Base-by-base conservation (phyloP, 306 rosid species). In the Gleditsia sinensis region DNA sequence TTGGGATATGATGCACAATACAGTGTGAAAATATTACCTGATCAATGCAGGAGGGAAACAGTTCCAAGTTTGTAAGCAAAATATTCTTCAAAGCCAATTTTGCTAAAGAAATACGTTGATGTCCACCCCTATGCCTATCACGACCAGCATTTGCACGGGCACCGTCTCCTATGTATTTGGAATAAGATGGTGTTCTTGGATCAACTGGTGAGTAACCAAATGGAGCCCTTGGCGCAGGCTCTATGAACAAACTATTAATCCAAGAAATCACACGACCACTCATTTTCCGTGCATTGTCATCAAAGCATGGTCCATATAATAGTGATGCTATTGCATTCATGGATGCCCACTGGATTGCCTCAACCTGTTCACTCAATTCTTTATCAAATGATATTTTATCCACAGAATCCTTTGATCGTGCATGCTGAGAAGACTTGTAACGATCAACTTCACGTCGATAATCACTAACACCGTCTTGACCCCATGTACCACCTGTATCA, bases 341-440 rank as follows among this genome's bases (percentile, higher is more conserved):
- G 74, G 98, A 95, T 54, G 99, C 96, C 99, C 99, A 92, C 87
- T 95, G 99, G 80, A 95, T 95, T 71, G 97, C 98, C 83, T 95
- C 99, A 75, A 95, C 80, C 75, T 92, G 99, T 85, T 95, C 99
- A 78, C 85, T 86, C 81, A 95, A 77, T 82, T 95, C 99, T 87
- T 95, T 95, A 84, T 95, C 99, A 81, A 95, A 92, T 42, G 89
- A 90, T 83, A 92, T 77, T 86, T 92, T 95, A 83, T 95, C 99
- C 17, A 92, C 97, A 39, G 99, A 95, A 85, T 95, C 99, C 80
- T 95, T 95, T 54, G 99, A 92, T 45, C 98, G 86, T 58, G 90
- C 88, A 89, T 95, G 91, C 74, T 95, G 99, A 85, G 99, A 88
- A 71, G 99, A 95, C 76, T 95, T 95, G 82, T 95, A 95, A 25